Evolutionary conservation across 1,139 yeast genomes (phyloP).

Genomic region (Protomyces pachydermus): DNA sequence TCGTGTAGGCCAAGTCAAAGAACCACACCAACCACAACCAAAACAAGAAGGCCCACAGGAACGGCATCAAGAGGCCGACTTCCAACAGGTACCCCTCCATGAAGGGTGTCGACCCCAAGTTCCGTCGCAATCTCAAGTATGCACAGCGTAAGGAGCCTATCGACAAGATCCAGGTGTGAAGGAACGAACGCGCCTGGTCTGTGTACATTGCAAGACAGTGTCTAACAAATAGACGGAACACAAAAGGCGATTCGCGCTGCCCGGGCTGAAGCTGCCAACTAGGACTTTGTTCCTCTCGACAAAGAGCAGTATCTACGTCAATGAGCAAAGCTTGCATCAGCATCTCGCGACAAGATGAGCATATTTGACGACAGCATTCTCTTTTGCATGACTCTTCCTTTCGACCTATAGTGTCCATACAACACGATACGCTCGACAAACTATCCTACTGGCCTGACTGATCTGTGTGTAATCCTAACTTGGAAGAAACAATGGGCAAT

Average conservation of each 20-base stretch:
- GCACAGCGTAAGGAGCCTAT: slow-evolving; percentile 8
- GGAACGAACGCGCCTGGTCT: not conserved
- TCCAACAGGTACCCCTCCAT: slow-evolving; percentile 96
- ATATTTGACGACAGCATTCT: not conserved
- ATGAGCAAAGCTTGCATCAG: too few relatives aligned
- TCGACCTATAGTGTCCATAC: not conserved
- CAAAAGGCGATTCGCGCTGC: not conserved
- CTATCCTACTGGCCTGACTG: not conserved
- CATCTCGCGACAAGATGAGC: not conserved
- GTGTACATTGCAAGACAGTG: not conserved
- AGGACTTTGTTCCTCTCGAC: not conserved
- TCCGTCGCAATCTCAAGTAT: slow-evolving; percentile 90
- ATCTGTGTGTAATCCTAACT: not conserved
- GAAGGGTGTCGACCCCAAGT: slow-evolving; percentile 98
- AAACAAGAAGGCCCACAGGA: slow-evolving; percentile 94
- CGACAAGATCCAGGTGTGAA: not conserved
- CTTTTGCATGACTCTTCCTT: not conserved
- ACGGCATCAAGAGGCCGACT: slow-evolving; percentile 99
- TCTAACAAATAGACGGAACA: not conserved
- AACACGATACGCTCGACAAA: not conserved
- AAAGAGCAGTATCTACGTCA: too few relatives aligned
- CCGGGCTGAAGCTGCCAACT: not conserved
- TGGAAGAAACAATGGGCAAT: not conserved
- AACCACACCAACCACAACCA: slow-evolving; percentile 99
- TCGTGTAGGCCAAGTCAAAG: slow-evolving; percentile 92